phyloP scores from a whole-genome alignment of 768 basidiomycete genomes.

The Suillus tomentosus region DNA sequence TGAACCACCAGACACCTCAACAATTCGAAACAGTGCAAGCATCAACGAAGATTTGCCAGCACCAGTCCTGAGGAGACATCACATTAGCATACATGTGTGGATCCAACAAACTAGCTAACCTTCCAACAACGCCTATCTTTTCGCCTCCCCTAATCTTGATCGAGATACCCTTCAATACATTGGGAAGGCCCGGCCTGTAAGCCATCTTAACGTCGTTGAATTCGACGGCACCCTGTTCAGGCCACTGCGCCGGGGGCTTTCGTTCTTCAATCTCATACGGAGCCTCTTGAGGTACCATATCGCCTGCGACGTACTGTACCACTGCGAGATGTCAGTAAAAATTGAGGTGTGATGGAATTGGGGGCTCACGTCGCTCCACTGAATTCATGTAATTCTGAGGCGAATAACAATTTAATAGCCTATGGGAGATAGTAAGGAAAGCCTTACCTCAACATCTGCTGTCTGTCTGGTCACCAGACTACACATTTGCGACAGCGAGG shows the following conservation, averaged over 20 bases:
- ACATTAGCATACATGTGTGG: not conserved
- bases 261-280: constrained; percentile 58
- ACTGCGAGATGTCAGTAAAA: constrained; percentile 33
- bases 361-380: constrained; percentile 52
- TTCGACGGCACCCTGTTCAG: constrained; percentile 56
- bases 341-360: not conserved
- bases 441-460: constrained; percentile 62
- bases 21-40: constrained; percentile 65
- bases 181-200: constrained; percentile 72
- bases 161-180: constrained; percentile 66
- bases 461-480: constrained; percentile 57
- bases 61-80: constrained; percentile 38
- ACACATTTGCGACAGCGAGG: constrained; percentile 53
- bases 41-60: constrained; percentile 67
- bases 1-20: constrained; percentile 60
- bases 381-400: constrained; percentile 66
- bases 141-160: constrained; percentile 64
- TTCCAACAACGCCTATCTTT: constrained; percentile 78
- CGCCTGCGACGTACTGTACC: constrained; percentile 53
- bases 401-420: not conserved
- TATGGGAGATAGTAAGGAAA: not conserved
- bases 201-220: constrained; percentile 61
- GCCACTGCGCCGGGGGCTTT: constrained; percentile 66
- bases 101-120: constrained; percentile 29
- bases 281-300: constrained; percentile 62